phyloP scores from a whole-genome alignment of 169 alveolate genomes.

The Sarcocystis neurona region DNA sequence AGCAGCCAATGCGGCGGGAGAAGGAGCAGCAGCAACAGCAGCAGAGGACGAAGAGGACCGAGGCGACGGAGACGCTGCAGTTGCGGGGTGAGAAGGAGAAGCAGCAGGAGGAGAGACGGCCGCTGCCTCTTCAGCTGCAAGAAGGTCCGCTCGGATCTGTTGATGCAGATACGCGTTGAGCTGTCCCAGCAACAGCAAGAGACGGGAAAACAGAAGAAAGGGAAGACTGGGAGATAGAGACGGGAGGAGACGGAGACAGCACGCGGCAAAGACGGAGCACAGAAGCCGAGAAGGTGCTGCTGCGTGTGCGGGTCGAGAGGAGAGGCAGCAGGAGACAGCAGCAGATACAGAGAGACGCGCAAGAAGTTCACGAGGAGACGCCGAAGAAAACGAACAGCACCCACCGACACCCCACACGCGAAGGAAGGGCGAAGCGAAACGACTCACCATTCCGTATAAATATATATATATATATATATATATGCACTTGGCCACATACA shows the following conservation, averaged over 20 bases:
- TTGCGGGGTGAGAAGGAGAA: not conserved
- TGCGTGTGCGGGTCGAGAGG: too few relatives aligned
- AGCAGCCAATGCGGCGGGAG: too few relatives aligned
- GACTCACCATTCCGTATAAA: not conserved
- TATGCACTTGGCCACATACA: not conserved
- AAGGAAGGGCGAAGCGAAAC: not conserved
- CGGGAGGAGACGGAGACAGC: not conserved
- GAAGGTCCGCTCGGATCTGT: constrained; percentile 30
- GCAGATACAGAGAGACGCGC: too few relatives aligned
- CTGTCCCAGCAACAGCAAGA: not conserved
- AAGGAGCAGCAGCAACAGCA: too few relatives aligned
- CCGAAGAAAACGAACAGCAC: too few relatives aligned
- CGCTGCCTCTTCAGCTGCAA: constrained; percentile 4
- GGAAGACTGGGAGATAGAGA: not conserved
- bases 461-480: not conserved
- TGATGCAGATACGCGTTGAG: constrained; percentile 48
- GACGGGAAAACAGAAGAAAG: not conserved
- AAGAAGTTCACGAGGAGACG: too few relatives aligned
- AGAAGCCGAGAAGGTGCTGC: too few relatives aligned
- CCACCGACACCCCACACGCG: too few relatives aligned
- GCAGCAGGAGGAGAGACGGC: not conserved
- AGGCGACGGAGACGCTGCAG: not conserved
- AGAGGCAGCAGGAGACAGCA: too few relatives aligned
- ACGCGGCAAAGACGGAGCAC: not conserved
- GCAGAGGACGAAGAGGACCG: too few relatives aligned